A percentile compares a stretch with the other conserved stretches of the same genome.
phyloP scores from a whole-genome alignment of 352 stramenopile species.

The Phytophthora podocarpi region DNA sequence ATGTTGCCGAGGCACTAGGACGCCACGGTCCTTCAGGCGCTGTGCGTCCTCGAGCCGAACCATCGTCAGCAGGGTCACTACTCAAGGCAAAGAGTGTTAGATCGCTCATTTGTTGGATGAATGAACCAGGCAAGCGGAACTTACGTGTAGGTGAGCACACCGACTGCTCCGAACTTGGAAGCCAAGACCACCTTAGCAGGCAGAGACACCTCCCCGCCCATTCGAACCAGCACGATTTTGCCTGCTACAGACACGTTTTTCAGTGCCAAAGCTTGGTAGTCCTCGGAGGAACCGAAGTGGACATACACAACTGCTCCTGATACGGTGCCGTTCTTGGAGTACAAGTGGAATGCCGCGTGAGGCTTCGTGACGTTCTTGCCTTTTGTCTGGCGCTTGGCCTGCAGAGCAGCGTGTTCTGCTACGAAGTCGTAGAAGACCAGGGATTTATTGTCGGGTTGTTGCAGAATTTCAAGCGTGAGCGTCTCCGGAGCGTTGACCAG shows the following conservation, averaged over 20 bases:
- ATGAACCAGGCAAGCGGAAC: slow-evolving; percentile 10
- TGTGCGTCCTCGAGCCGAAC: slow-evolving; percentile 47
- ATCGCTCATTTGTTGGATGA: not conserved
- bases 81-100: not conserved
- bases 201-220: slow-evolving; percentile 68
- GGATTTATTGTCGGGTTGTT: slow-evolving; percentile 26
- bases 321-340: slow-evolving; percentile 76
- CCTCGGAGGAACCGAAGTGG: slow-evolving; percentile 69
- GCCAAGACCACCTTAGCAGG: slow-evolving; percentile 76
- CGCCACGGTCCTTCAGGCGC: slow-evolving; percentile 79
- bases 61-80: slow-evolving; percentile 76
- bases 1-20: slow-evolving; percentile 52
- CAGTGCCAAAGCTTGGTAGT: slow-evolving; percentile 63
- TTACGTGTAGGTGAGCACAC: slow-evolving; percentile 81
- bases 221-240: slow-evolving; percentile 67
- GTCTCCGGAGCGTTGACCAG: slow-evolving; percentile 73
- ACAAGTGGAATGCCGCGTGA: slow-evolving; percentile 78
- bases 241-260: slow-evolving; percentile 57
- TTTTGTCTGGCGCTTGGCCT: slow-evolving; percentile 37
- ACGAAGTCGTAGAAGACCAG: slow-evolving; percentile 34
- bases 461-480: slow-evolving; percentile 52
- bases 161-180: slow-evolving; percentile 57
- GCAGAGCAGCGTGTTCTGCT: slow-evolving; percentile 20
- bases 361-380: slow-evolving; percentile 33
- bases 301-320: slow-evolving; percentile 70